Conservation (phyloP, 352 stramenopile genomes). For the Phytophthora tentaculata region DNA sequence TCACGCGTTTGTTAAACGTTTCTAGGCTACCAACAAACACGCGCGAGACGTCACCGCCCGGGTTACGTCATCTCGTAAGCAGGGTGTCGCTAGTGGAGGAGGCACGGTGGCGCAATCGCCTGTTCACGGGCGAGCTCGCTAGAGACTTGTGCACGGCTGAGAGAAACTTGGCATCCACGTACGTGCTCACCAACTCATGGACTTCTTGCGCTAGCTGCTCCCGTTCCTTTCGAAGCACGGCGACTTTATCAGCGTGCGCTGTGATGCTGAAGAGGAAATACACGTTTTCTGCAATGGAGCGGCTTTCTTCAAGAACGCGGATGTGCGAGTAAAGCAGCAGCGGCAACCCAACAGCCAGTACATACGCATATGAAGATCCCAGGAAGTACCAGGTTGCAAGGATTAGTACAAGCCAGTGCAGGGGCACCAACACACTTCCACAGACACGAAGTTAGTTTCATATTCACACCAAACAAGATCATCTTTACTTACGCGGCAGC, state of each 20-base stretch:
- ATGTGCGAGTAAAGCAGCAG: conserved; percentile 83
- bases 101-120: conserved; percentile 42
- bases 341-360: conserved; percentile 58
- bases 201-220: conserved; percentile 61
- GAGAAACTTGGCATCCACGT: conserved; percentile 65
- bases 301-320: conserved; percentile 76
- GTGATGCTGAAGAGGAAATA: conserved; percentile 80
- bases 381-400: conserved; percentile 59
- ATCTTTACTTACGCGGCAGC: conserved; percentile 50
- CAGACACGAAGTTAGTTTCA: conserved; percentile 20
- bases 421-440: conserved; percentile 71
- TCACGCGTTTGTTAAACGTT: conserved; percentile 1
- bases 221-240: conserved; percentile 59
- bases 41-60: neutral
- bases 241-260: conserved; percentile 62
- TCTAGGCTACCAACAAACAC: conserved; percentile 13
- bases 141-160: conserved; percentile 61
- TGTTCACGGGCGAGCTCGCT: conserved; percentile 42
- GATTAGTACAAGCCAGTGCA: conserved; percentile 75
- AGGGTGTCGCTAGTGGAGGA: conserved; percentile 57
- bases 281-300: conserved; percentile 80
- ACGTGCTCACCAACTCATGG: conserved; percentile 55
- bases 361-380: conserved; percentile 65
- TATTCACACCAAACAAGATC: neutral
- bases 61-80: conserved; percentile 27